phyloP scores from a whole-genome alignment of 2,329 filamentous ascomycete species.

The Botrytis fabae region DNA sequence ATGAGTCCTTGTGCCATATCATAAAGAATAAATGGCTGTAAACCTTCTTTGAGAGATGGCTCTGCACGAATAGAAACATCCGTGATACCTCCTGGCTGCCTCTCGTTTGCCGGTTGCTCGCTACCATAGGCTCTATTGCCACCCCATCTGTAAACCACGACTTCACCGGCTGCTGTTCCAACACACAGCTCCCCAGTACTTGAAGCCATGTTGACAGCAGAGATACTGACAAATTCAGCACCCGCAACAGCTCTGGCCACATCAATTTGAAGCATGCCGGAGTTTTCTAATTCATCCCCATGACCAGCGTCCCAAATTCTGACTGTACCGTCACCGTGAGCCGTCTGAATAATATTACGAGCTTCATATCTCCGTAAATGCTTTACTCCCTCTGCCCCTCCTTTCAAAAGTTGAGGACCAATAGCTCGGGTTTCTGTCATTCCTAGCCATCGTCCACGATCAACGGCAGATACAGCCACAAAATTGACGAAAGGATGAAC shows the following conservation, averaged over 20 bases:
- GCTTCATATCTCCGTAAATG: slow-evolving; percentile 76
- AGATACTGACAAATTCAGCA: slow-evolving; percentile 74
- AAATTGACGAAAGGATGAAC: slow-evolving; percentile 86
- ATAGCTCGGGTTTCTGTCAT: slow-evolving; percentile 82
- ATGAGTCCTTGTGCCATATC: slow-evolving; percentile 82
- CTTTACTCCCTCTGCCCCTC: slow-evolving; percentile 71
- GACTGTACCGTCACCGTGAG: slow-evolving; percentile 89
- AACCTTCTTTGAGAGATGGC: slow-evolving; percentile 70
- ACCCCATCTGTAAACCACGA: slow-evolving; percentile 87
- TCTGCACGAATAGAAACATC: slow-evolving; percentile 75
- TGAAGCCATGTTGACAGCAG: slow-evolving; percentile 77
- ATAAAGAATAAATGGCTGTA: slow-evolving; percentile 78
- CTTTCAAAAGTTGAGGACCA: slow-evolving; percentile 75
- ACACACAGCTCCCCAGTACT: slow-evolving; percentile 81
- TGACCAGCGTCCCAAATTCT: slow-evolving; percentile 91
- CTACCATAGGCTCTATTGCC: slow-evolving; percentile 71
- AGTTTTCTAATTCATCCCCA: slow-evolving; percentile 90
- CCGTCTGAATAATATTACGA: slow-evolving; percentile 80
- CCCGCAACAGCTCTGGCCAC: slow-evolving; percentile 78
- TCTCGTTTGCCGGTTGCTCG: slow-evolving; percentile 54
- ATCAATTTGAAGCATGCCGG: slow-evolving; percentile 78
- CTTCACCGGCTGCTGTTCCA: slow-evolving; percentile 79
- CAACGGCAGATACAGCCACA: slow-evolving; percentile 69
- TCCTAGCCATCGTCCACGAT: slow-evolving; percentile 81
- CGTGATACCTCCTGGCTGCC: slow-evolving; percentile 68